phyloP scores from a whole-genome alignment of 129 eudicot species.

The Solidago caesia region DNA sequence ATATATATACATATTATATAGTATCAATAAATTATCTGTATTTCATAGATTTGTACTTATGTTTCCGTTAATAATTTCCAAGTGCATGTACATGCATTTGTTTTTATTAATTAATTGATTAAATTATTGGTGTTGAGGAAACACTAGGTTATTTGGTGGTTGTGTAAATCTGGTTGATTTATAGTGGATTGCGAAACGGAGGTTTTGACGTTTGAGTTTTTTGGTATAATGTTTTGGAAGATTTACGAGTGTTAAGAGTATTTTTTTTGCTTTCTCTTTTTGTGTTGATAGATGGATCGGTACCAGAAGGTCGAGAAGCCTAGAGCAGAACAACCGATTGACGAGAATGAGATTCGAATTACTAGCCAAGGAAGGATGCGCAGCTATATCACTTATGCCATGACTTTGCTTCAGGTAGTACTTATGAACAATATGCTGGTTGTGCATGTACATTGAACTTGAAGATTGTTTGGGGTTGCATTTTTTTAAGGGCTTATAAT shows the following conservation, averaged over 20 bases:
- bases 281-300: slow-evolving; percentile 72
- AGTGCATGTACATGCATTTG: background rate
- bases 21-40: background rate
- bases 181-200: background rate
- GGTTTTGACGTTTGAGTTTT: background rate
- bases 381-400: slow-evolving; percentile 92
- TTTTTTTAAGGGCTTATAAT: no score
- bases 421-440: background rate
- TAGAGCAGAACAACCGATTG: slow-evolving; percentile 76
- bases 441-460: background rate
- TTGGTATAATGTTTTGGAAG: background rate
- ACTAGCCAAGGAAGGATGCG: slow-evolving; percentile 99
- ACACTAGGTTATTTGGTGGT: background rate
- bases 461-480: no score
- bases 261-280: background rate
- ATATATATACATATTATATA: no score
- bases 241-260: background rate
- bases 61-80: no score
- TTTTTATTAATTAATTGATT: background rate
- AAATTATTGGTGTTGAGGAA: background rate
- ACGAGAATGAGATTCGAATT: slow-evolving; percentile 95
- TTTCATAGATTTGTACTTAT: background rate
- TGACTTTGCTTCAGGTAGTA: slow-evolving; percentile 83
- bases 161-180: background rate
- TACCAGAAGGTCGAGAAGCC: slow-evolving; percentile 96